Evolutionary conservation across 2,329 filamentous ascomycete species (phyloP), one percentile per base, ranked within the genome.

Genomic region (Colletotrichum trifolii): DNA sequence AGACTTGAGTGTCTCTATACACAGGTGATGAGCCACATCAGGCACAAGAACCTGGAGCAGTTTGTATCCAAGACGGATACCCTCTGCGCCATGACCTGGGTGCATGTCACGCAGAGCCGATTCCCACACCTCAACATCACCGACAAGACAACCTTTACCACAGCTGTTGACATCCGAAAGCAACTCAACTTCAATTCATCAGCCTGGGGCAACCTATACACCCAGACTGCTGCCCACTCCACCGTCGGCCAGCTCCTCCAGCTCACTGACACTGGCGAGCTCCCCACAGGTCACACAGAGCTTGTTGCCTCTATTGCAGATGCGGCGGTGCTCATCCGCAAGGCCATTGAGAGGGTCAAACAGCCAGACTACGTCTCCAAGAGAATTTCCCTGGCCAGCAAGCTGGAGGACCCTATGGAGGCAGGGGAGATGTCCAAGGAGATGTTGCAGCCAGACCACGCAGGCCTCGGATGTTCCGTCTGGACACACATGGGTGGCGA

Each of bases 401-500:
- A 42, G 2, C 49, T 60, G 3, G 13, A 17, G 2, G 60, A 66
- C 33, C 60, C 64, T 1, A 45, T 13, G 3, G 64, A 60, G 39
- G 50, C 54, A 8, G 36, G 12, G 6, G 43, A 12, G 4, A 60
- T 54, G 6, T 64, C 64, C 34, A 38, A 33, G 6, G 49, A 17
- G 3, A 60, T 60, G 2, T 43, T 53, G 6, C 48, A 12, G 8
- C 54, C 64, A 5, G 39, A 64, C 6, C 50, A 50, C 9, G 45
- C 64, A 9, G 64, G 64, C 2, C 2, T 64, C 2, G 54, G 54
- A 6, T 66, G 64, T 46, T 58, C 48, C 3, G 64, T 66, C 17
- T 66, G 64, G 64, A 17, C 36, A 6, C 54, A 66, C 38, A 64
- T 66, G 64, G 64, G 64, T 8, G 64, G 60, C 17, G 64, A 66